Percentiles rank a stretch among this genome's conserved stretches.
These are phyloP conservation scores for Margaritispora aquatica DNA, from an alignment of 495 filamentous ascomycete species.

Conservation along the genomic window DNA sequence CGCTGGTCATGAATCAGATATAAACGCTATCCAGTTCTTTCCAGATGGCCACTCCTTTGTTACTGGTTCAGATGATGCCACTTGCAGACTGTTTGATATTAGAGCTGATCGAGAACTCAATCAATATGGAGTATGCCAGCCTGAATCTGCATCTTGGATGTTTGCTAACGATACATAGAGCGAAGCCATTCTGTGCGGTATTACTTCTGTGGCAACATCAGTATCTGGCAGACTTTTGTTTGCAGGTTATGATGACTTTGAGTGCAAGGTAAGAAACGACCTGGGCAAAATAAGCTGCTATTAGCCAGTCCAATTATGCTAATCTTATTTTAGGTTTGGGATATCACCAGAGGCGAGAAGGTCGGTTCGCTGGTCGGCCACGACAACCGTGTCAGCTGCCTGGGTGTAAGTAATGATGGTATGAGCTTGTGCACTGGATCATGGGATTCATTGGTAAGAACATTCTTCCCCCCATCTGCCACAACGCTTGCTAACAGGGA, in stretches of 20 bases:
- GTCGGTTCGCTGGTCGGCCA: conserved; percentile 94
- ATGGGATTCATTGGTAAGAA: conserved; percentile 95
- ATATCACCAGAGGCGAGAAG: conserved; percentile 92
- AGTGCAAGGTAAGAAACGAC: conserved; percentile 82
- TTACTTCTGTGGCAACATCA: conserved; percentile 96
- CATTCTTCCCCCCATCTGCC: neutral
- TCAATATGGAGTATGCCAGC: conserved; percentile 77
- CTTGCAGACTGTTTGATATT: conserved; percentile 96
- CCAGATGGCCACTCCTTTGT: conserved; percentile 98
- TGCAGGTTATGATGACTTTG: conserved; percentile 97
- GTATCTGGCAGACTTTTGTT: conserved; percentile 94
- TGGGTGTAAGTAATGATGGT: conserved; percentile 97
- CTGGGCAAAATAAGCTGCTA: neutral
- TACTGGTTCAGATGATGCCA: conserved; percentile 96
- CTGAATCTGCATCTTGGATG: neutral
- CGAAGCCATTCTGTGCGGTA: conserved; percentile 94
- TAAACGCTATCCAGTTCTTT: conserved; percentile 99
- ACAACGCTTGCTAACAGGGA: neutral
- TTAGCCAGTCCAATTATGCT: conserved; percentile 15
- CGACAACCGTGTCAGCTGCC: conserved; percentile 96
- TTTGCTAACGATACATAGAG: conserved; percentile 50
- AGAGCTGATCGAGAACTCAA: conserved; percentile 94
- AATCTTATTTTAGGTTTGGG: conserved; percentile 70
- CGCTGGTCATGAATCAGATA: conserved; percentile 96
- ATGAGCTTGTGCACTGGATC: conserved; percentile 99